These are phyloP conservation scores for Trametes cingulata DNA, from an alignment of 768 basidiomycete genomes.

Conservation along the genomic window DNA sequence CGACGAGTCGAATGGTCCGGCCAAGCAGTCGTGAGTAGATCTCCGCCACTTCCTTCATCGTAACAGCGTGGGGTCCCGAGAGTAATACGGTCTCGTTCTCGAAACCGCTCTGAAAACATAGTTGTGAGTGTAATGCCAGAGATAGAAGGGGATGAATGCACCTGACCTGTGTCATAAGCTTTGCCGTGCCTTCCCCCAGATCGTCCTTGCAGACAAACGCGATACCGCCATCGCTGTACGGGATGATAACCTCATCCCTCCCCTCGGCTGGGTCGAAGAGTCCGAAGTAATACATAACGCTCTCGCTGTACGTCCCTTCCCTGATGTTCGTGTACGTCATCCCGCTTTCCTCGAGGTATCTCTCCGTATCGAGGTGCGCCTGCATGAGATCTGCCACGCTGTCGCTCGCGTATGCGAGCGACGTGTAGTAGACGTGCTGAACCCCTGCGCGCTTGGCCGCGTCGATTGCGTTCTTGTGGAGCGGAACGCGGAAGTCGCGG, in stretches of 20 bases:
- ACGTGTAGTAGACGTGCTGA: slow-evolving; percentile 38
- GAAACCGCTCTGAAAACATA: too few relatives aligned
- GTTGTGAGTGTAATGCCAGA: too few relatives aligned
- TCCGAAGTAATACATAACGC: slow-evolving; percentile 31
- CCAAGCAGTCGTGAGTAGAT: too few relatives aligned
- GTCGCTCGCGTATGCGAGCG: slow-evolving; percentile 32
- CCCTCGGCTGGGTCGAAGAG: slow-evolving; percentile 25
- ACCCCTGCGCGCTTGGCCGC: slow-evolving; percentile 35
- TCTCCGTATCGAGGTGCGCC: slow-evolving; percentile 35
- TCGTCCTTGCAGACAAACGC: slow-evolving; percentile 37
- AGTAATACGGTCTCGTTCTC: too few relatives aligned
- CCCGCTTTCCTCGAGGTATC: slow-evolving; percentile 31
- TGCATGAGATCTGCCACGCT: slow-evolving; percentile 33
- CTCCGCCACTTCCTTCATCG: too few relatives aligned
- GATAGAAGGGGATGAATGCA: background rate
- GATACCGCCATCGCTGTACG: slow-evolving; percentile 34
- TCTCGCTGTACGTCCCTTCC: slow-evolving; percentile 38
- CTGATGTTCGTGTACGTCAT: slow-evolving; percentile 36
- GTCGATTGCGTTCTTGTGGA: slow-evolving; percentile 36
- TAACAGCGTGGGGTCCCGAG: too few relatives aligned
- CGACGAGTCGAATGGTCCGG: too few relatives aligned
- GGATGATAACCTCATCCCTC: slow-evolving; percentile 28
- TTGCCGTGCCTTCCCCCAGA: slow-evolving; percentile 37
- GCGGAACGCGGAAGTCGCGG: slow-evolving; percentile 28
- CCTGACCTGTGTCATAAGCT: slow-evolving; percentile 32